Evolutionary conservation across 345 rosid genomes (phyloP), one percentile per base, ranked within the genome.

Genomic region (Dipteronia dyeriana): DNA sequence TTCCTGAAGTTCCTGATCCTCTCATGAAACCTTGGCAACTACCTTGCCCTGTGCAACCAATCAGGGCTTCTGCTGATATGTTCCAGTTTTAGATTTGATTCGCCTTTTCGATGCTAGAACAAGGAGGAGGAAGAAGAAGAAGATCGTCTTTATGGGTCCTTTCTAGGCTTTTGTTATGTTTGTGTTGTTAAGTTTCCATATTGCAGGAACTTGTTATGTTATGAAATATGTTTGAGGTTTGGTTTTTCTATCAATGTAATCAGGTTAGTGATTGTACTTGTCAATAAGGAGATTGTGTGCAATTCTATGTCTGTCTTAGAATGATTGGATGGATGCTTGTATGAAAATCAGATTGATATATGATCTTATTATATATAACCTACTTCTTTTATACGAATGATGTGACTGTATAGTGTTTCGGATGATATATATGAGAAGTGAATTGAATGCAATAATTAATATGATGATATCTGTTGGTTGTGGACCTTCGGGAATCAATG

Each of bases 1-100:
- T 90, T 29, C 97, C 94, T 0, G 95, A 95, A 84, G 85, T 95
- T 31, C 92, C 94, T 0, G 92, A 87, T 49, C 75, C 88, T 29
- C 71, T 88, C 68, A 78, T 83, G 82, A 79, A 85, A 16, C 94
- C 96, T 0, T 91, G 92, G 97, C 92, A 85, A 80, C 82, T 85
- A 34, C 89, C 94, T 31, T 87, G 86, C 25, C 83, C 90, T 0
- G 64, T 54, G 69, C 92, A 84, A 78, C 92, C 94, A 1, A 76
- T 88, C 26, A 77, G 64, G 78, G 86, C 92, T 1, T 85, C 91
- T 53, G 88, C 87, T 38, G 89, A 91, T 77, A 77, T 83, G 85
- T 76, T 86, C 34, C 77, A 89, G 53, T 83, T 26, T 76, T 87
- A 90, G 49, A 81, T 23, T 76, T 84, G 82, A 87, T 75, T 38